Conservation (phyloP, 1,139 yeast species). For the Candida glucosophila region DNA sequence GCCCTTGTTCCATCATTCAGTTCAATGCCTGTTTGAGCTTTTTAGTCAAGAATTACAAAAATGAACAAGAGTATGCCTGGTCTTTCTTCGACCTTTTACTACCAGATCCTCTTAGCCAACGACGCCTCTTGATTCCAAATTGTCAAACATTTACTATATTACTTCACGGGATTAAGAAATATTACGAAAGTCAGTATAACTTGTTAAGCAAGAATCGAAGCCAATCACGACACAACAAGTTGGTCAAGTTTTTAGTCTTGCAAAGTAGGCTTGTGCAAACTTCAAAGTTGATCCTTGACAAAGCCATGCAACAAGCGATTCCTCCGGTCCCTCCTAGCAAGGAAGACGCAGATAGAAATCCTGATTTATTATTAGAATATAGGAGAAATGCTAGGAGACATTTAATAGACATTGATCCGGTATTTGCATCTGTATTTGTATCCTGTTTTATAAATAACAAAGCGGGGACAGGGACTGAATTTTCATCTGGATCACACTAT, state of each 20-base stretch:
- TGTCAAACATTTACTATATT: constrained; percentile 33
- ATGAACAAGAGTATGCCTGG: constrained; percentile 33
- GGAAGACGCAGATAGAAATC: constrained; percentile 14
- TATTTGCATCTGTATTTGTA: constrained; percentile 21
- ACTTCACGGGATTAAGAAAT: constrained; percentile 26
- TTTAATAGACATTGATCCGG: constrained; percentile 21
- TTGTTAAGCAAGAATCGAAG: constrained; percentile 9
- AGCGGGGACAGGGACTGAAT: constrained; percentile 18
- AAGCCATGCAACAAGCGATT: constrained; percentile 19
- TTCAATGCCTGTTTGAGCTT: constrained; percentile 34
- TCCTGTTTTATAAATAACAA: constrained; percentile 21
- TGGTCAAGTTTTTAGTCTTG: constrained; percentile 15
- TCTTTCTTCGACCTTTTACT: constrained; percentile 24
- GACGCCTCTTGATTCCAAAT: constrained; percentile 18
- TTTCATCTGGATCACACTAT: constrained; percentile 22
- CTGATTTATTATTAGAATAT: constrained; percentile 13
- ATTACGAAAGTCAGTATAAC: constrained; percentile 12
- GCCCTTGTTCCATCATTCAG: constrained; percentile 20
- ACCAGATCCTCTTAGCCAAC: constrained; percentile 9
- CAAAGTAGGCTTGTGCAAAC: constrained; percentile 22
- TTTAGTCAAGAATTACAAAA: constrained; percentile 23
- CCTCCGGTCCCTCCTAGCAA: constrained; percentile 29
- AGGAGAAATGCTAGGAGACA: constrained; percentile 11
- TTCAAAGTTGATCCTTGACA: constrained; percentile 19
- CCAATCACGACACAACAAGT: constrained; percentile 13